Evolutionary conservation across 1,139 yeast species (phyloP), one percentile per base, ranked within the genome.

Genomic region (Debaryomyces coudertii): DNA sequence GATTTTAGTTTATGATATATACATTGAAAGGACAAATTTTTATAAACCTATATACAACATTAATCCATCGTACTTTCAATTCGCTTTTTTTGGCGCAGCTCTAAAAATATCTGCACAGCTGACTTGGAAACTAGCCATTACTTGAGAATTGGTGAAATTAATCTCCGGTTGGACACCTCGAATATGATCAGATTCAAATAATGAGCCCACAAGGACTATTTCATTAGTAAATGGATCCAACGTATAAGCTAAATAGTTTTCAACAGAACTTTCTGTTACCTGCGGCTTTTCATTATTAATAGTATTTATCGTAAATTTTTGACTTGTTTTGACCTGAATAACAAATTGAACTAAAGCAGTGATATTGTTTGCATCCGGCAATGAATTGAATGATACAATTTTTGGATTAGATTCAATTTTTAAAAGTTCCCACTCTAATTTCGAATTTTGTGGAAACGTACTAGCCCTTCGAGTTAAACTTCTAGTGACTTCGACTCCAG

Each of bases 221-320:
- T 83, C 83, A 47, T 83, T 78, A 25, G 84, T 77, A 53, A 80
- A 79, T 11, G 95, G 87, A 62, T 90, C 89, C 55, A 90, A 76
- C 35, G 90, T 77, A 64, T 80, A 89, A 0, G 87, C 95, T 49
- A 87, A 74, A 61, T 89, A 83, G 63, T 90, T 96, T 18, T 80
- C 75, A 40, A 87, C 84, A 48, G 78, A 77, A 52, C 84, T 77
- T 55, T 82, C 86, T n/a, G 66, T 63, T 14, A 53, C 63, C 27
- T 62, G 53, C 31, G 65, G 58, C 18, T 56, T 53, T 31, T 71
- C 72, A 20, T 69, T 74, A 4, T 71, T 72, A 44, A 79, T 70
- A 11, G 73, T 66, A 25, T 72, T 68, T 27, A 77, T 65, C 36
- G 83, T 73, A 43, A 90, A 71, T 55, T 83, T 80, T 65, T 90